Base-by-base conservation (phyloP, 768 basidiomycete species). In the Phallus indusiatus region DNA sequence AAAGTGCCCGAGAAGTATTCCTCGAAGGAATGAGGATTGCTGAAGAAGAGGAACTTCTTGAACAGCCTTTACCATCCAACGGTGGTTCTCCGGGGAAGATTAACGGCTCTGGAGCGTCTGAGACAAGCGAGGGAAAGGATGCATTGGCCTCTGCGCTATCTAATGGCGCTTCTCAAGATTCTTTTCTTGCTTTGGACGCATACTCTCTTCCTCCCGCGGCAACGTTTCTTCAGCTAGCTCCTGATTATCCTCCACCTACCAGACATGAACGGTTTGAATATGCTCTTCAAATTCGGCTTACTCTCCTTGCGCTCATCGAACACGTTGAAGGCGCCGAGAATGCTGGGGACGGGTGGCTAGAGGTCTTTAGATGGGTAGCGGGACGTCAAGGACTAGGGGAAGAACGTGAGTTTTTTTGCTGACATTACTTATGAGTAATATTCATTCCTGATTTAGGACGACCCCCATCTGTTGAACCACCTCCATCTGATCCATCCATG, bases 311-410 rank as follows among this genome's bases (percentile, higher is more conserved):
- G 6, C 73, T 97, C 53, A 78, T 80, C 17, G 96, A 98, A 71
- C 80, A 85, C 36, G 79, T 88, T 17, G 86, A 93, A 37, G 95
- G 96, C 0, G 79, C 92, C 0, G 91, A 94, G 65, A 81, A 83
- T 46, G 94, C 93, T 0, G 85, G 88, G 62, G 72, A 74, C 17
- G 84, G 82, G 59, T 94, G 92, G 82, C 75, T 92, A 16, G 90
- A 92, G 24, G 78, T 92, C 8, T 95, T 94, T 69, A 74, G 80
- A 5, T 96, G 89, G 88, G 85, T 93, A 66, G 85, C 92, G 0
- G 85, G 84, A 59, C 75, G 76, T 64, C 77, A 74, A 22, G 76
- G 75, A 37, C 64, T n/a, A 21, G 61, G 59, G 18, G 61, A 62
- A 54, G 61, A 62, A 47, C 24, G 65, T 69, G 2, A 67, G 63